Percentiles rank a stretch among this genome's conserved stretches.
Conservation (phyloP, 106 monocot species). For the Phalaenopsis equestris region DNA sequence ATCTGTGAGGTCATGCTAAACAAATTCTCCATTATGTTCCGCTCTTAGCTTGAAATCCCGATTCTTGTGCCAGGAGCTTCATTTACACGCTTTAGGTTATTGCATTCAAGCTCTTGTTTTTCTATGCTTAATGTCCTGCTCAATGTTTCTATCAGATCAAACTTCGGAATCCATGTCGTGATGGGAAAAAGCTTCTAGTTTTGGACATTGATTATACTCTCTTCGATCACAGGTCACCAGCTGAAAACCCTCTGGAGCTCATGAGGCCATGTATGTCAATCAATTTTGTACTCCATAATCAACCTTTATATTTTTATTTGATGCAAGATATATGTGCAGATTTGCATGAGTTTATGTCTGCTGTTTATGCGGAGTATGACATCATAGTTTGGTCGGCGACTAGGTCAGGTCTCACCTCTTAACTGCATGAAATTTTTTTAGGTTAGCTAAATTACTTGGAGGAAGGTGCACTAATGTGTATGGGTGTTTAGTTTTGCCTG, state of each 20-base stretch:
- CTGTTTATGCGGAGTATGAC: constrained; percentile 85
- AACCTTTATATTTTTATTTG: constrained; percentile 1
- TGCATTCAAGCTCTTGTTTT: neutral
- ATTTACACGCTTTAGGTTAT: neutral
- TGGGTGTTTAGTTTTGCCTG: neutral
- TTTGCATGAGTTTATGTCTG: constrained; percentile 93
- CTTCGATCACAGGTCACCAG: constrained; percentile 88
- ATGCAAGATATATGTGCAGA: constrained; percentile 39
- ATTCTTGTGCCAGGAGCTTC: neutral
- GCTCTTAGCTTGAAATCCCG: neutral
- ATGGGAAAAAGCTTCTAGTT: constrained; percentile 96
- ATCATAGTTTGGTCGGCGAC: constrained; percentile 99
- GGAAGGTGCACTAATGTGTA: neutral
- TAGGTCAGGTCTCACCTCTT: constrained; percentile 37
- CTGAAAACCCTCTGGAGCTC: constrained; percentile 91
- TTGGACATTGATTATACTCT: constrained; percentile 96
- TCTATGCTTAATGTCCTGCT: neutral
- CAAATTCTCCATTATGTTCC: neutral
- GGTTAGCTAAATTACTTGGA: neutral
- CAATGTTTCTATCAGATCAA: constrained; percentile 54
- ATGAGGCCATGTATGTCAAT: constrained; percentile 82
- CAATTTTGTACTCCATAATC: neutral
- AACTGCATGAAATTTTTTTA: neutral
- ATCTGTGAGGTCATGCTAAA: neutral
- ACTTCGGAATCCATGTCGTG: constrained; percentile 69